Base-by-base conservation (phyloP, 495 filamentous ascomycete species). In the Hypoxylon rickii region DNA sequence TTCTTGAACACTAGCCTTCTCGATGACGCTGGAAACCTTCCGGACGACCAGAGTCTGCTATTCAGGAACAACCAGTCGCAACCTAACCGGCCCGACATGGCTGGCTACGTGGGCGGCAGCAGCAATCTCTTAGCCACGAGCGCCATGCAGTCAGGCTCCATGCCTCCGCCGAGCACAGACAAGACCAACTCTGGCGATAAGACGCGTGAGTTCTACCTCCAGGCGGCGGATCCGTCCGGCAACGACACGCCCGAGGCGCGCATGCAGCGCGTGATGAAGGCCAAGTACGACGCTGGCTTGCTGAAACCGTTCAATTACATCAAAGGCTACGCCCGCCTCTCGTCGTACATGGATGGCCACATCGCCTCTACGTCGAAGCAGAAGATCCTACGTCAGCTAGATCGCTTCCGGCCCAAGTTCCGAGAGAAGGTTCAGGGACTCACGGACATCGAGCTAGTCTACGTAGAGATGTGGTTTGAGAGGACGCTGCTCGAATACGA, bases 391-490 rank as follows among this genome's bases (percentile, higher is more conserved):
- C 81, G 89, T 44, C 92, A 96, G 66, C 74, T 99, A 21, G 90
- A 95, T 71, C 86, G 87, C 52, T 97, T 99, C 71, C 82, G 94
- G 32, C 94, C 93, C 3, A 96, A 93, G 63, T 97, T 99, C 70
- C 85, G 94, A 50, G 95, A 97, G 67, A 89, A 92, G 68, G 93
- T 96, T 75, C 90, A 97, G 58, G 83, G 77, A 24, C 74, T 97
- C 61, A 96, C 89, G 11, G 93, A 97, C 73, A 86, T 96, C 64
- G 89, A 97, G 68, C 81, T 99, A 8, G 87, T 96, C 5, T 80
- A 90, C 39, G 93, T 96, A 43, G 94, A 99, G 69, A 96, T 97
- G 89, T 97, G 94, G 93, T 97, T 99, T 63, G 94, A 99, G 67
- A 83, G 86, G 45, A 92, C 85, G 39, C 74, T 99, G 52, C 90